Conservation (phyloP, 345 rosid species). For the Salix exigua region DNA sequence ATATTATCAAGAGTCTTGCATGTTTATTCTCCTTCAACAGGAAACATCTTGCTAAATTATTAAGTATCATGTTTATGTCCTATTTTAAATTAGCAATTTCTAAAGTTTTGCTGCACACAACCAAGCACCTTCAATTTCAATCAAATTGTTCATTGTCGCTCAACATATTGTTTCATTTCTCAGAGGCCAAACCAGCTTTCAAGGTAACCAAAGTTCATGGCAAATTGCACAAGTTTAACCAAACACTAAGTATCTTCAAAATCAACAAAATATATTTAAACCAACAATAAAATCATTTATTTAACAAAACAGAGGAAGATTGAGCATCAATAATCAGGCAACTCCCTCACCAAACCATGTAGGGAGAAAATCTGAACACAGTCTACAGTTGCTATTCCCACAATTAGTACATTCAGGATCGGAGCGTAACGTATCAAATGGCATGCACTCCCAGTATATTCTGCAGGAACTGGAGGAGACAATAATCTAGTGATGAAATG, state of each 20-base stretch:
- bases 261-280: background rate
- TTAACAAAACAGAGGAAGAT: background rate
- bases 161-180: background rate
- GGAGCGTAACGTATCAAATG: constrained; percentile 72
- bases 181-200: background rate
- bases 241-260: background rate
- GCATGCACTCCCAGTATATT: constrained; percentile 58
- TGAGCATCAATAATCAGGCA: background rate
- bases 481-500: constrained; percentile 68
- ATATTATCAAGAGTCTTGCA: background rate
- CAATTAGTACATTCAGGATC: constrained; percentile 71
- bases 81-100: background rate
- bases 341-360: constrained; percentile 90
- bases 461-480: constrained; percentile 68
- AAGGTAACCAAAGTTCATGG: background rate
- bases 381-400: constrained; percentile 81
- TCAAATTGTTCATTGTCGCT: background rate
- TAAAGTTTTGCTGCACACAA: background rate
- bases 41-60: background rate
- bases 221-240: background rate
- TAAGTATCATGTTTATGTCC: background rate
- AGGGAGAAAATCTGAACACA: constrained; percentile 78
- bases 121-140: background rate
- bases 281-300: background rate
- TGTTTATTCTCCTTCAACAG: background rate